These are phyloP conservation scores for Syzygium syzygioides DNA, from an alignment of 441 rosid species.

Conservation along the genomic window DNA sequence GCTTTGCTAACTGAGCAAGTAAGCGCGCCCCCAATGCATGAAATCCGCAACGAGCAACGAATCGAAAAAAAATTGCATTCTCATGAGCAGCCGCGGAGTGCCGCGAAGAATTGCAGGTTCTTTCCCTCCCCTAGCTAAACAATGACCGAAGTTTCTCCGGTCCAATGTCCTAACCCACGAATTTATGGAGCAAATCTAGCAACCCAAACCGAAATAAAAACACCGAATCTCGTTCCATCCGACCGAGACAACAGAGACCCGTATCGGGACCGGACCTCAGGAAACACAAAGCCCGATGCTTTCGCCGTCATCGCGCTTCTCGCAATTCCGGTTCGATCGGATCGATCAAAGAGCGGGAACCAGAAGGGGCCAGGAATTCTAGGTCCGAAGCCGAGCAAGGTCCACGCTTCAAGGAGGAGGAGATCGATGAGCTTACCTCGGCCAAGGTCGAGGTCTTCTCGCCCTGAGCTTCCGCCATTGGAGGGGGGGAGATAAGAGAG, in stretches of 20 bases:
- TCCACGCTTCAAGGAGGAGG: not conserved
- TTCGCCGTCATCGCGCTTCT: not conserved
- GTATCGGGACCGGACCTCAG: not conserved
- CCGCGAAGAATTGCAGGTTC: not conserved
- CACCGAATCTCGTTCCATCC: not conserved
- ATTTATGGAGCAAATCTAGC: not conserved
- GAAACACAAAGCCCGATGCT: not conserved
- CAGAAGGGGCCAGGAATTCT: not conserved
- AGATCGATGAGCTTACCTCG: constrained; percentile 35
- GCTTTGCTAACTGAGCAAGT: not conserved
- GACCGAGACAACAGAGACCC: not conserved
- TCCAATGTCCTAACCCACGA: not conserved
- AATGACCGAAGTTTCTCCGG: not conserved
- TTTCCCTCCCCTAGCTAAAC: not conserved
- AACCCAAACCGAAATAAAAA: not conserved
- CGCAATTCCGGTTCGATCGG: not conserved
- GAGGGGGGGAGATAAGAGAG: not conserved
- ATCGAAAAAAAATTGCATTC: not conserved
- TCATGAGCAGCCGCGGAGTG: not conserved
- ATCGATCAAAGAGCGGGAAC: not conserved
- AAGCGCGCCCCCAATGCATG: not conserved
- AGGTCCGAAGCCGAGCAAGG: not conserved
- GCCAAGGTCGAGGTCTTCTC: constrained; percentile 38
- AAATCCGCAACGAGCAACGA: not conserved
- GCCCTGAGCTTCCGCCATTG: constrained; percentile 67